Evolutionary conservation across 768 basidiomycete species (phyloP).

Genomic region (Pseudohyphozyma bogoriensis): DNA sequence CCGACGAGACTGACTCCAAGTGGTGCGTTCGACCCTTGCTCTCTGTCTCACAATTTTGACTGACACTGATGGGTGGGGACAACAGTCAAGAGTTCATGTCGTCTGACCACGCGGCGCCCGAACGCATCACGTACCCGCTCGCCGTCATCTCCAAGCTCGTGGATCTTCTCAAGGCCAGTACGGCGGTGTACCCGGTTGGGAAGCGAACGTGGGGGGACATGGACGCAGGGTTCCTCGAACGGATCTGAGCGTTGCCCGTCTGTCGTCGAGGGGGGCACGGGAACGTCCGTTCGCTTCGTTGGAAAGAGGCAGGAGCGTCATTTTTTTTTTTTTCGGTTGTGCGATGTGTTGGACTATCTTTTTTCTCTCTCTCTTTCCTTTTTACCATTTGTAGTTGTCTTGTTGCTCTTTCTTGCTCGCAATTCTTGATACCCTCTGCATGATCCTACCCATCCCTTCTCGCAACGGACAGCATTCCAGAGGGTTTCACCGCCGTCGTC

Average conservation of each 20-base stretch:
- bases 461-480: too few species aligned
- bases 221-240: slow-evolving; percentile 38
- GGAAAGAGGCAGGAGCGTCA: too few species aligned
- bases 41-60: slow-evolving; percentile 48
- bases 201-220: slow-evolving; percentile 35
- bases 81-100: slow-evolving; percentile 52
- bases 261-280: too few species aligned
- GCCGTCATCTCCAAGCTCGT: slow-evolving; percentile 63
- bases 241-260: slow-evolving; percentile 23
- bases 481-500: too few species aligned
- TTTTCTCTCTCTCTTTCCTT: too few species aligned
- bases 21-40: slow-evolving; percentile 42
- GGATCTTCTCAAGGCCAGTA: slow-evolving; percentile 63
- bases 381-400: too few species aligned
- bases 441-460: too few species aligned
- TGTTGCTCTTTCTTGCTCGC: too few species aligned
- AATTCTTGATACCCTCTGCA: too few species aligned
- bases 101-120: slow-evolving; percentile 78
- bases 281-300: too few species aligned
- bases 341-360: too few species aligned
- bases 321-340: too few species aligned
- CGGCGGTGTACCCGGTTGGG: slow-evolving; percentile 31
- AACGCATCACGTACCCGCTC: slow-evolving; percentile 73
- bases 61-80: slow-evolving; percentile 41
- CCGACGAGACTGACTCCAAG: background rate